A percentile compares a stretch with the other conserved stretches of the same genome.
Evolutionary conservation across 2,329 filamentous ascomycete species (phyloP).

Genomic region (Xylariales sp.): DNA sequence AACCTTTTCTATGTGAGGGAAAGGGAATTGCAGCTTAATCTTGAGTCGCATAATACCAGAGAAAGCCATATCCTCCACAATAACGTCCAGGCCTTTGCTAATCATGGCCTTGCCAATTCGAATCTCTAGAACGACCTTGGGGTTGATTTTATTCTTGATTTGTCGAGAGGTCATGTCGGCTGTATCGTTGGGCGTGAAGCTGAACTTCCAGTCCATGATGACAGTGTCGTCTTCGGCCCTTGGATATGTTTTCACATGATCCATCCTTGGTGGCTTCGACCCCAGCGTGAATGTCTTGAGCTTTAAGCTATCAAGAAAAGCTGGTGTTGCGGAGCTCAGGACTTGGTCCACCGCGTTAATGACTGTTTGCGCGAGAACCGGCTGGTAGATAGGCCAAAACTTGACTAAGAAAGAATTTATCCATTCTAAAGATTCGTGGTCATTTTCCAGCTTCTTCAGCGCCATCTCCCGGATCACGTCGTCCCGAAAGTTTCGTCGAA

Average conservation of each 20-base stretch:
- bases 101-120: conserved; percentile 95
- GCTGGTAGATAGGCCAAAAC: conserved; percentile 99
- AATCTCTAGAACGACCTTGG: conserved; percentile 95
- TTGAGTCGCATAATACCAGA: conserved; percentile 96
- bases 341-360: conserved; percentile 97
- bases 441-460: conserved; percentile 87
- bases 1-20: conserved; percentile 93
- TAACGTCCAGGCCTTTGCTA: conserved; percentile 96
- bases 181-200: conserved; percentile 95
- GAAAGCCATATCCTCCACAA: conserved; percentile 98
- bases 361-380: conserved; percentile 90
- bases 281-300: conserved; percentile 94
- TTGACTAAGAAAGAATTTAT: conserved; percentile 99
- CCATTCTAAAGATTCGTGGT: conserved; percentile 95
- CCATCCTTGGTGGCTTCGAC: conserved; percentile 93
- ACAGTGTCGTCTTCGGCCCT: conserved; percentile 95
- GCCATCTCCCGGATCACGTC: conserved; percentile 91
- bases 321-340: conserved; percentile 88
- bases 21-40: conserved; percentile 95
- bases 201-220: conserved; percentile 99
- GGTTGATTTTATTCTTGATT: conserved; percentile 94
- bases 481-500: conserved; percentile 95
- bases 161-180: conserved; percentile 91
- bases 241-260: conserved; percentile 98
- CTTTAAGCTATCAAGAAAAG: conserved; percentile 92